phyloP scores from a whole-genome alignment of 495 filamentous ascomycete genomes.

The Immersiella caudata region DNA sequence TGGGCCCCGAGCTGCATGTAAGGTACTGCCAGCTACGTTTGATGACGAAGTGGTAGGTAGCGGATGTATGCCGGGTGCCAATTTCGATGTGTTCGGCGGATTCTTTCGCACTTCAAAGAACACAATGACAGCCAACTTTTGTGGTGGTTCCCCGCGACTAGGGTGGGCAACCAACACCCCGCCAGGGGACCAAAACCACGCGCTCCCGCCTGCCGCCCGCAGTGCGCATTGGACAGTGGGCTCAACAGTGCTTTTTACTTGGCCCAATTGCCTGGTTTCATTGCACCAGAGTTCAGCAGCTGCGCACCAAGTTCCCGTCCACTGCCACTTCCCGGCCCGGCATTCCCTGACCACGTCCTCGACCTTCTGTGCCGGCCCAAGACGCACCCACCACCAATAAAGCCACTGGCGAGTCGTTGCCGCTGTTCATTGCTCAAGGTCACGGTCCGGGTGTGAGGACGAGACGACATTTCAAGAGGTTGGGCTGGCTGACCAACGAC shows the following conservation, averaged over 20 bases:
- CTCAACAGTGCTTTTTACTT: neutral
- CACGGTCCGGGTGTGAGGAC: neutral
- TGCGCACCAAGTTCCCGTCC: constrained; percentile 9
- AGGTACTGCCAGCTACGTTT: neutral
- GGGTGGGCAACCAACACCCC: neutral
- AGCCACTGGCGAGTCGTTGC: neutral
- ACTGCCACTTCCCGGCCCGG: constrained; percentile 5
- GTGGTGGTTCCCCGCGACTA: neutral
- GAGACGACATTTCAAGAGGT: neutral
- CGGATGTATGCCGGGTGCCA: neutral
- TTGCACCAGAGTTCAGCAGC: neutral
- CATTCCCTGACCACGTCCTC: constrained; percentile 2
- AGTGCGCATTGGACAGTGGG: neutral
- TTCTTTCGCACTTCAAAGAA: neutral
- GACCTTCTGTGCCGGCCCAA: neutral
- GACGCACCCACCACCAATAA: neutral
- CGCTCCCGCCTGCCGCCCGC: neutral
- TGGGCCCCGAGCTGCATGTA: neutral
- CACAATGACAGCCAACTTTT: neutral
- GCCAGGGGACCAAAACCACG: neutral
- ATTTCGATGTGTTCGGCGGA: neutral
- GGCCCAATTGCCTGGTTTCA: constrained; percentile 13
- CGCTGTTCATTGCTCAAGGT: neutral
- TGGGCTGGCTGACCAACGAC: neutral
- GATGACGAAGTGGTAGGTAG: neutral